These are phyloP conservation scores for Rhodomyrtus tomentosa DNA, from an alignment of 345 rosid genomes.

Conservation along the genomic window DNA sequence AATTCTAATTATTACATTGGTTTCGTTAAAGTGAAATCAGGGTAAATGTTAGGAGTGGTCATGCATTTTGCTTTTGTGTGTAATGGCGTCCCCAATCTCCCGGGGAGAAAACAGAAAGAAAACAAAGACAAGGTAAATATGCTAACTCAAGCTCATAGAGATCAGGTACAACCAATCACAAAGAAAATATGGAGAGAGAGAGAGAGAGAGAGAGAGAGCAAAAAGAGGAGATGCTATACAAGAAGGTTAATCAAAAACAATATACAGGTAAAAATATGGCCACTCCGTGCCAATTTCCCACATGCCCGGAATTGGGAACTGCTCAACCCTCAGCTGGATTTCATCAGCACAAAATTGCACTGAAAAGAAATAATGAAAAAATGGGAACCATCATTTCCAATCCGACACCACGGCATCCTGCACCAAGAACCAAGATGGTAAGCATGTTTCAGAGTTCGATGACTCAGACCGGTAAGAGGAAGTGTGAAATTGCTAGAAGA, in stretches of 20 bases:
- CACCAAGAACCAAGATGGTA: background rate
- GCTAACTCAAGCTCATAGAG: background rate
- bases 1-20: background rate
- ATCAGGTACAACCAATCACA: slow-evolving; percentile 1
- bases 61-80: background rate
- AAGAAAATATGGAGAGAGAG: background rate
- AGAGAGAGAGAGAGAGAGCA: background rate
- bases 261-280: slow-evolving; percentile 22
- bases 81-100: background rate
- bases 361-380: slow-evolving; percentile 53
- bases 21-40: background rate
- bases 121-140: background rate
- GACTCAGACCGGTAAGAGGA: background rate
- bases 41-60: too few species aligned
- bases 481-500: background rate
- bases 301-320: slow-evolving; percentile 5
- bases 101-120: background rate
- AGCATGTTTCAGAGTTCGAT: background rate
- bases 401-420: slow-evolving; percentile 45
- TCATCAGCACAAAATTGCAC: slow-evolving; percentile 37
- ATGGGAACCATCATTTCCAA: slow-evolving; percentile 36
- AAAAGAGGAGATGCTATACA: slow-evolving; percentile 23
- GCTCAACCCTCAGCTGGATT: slow-evolving; percentile 8
- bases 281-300: slow-evolving; percentile 9
- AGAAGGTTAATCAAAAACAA: slow-evolving; percentile 13